Percentiles rank a stretch among this genome's conserved stretches.
These are phyloP conservation scores for Chrysanthemum makinoi DNA, from an alignment of 129 eudicot genomes.

Conservation along the genomic window DNA sequence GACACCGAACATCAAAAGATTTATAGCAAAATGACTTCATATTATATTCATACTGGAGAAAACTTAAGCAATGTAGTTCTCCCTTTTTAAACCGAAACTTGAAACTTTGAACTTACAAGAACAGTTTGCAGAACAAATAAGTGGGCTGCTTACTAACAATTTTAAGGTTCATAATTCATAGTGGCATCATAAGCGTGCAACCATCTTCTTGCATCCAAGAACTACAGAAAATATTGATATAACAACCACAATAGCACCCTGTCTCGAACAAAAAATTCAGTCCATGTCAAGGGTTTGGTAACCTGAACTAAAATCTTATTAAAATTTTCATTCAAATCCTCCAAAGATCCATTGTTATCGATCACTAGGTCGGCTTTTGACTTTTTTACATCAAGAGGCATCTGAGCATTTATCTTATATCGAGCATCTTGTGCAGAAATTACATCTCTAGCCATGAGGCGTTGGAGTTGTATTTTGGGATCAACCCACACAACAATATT, in stretches of 20 bases:
- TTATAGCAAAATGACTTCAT: slow-evolving; percentile 5
- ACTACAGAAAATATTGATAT: slow-evolving; percentile 53
- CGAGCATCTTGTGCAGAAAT: slow-evolving; percentile 74
- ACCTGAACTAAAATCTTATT: slow-evolving; percentile 53
- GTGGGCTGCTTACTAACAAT: background rate
- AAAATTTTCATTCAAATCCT: slow-evolving; percentile 62
- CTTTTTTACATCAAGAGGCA: slow-evolving; percentile 74
- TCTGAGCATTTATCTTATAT: slow-evolving; percentile 83
- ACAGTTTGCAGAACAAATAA: too few relatives aligned
- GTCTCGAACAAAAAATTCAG: slow-evolving; percentile 84
- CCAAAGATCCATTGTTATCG: slow-evolving; percentile 72
- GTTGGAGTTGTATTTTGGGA: slow-evolving; percentile 75
- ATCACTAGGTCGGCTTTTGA: slow-evolving; percentile 78
- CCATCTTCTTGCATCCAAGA: slow-evolving; percentile 46
- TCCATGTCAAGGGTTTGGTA: slow-evolving; percentile 83
- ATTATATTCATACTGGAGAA: background rate
- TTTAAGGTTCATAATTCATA: background rate
- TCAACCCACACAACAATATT: slow-evolving; percentile 88
- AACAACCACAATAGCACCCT: slow-evolving; percentile 61
- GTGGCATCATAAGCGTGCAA: slow-evolving; percentile 30
- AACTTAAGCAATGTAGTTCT: too few relatives aligned
- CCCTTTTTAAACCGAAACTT: too few relatives aligned
- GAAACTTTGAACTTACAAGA: too few relatives aligned
- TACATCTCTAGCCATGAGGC: slow-evolving; percentile 73
- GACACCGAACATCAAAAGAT: slow-evolving; percentile 2